Evolutionary conservation across 2,329 filamentous ascomycete species (phyloP).

Genomic region (Leptographium wingfieldii): DNA sequence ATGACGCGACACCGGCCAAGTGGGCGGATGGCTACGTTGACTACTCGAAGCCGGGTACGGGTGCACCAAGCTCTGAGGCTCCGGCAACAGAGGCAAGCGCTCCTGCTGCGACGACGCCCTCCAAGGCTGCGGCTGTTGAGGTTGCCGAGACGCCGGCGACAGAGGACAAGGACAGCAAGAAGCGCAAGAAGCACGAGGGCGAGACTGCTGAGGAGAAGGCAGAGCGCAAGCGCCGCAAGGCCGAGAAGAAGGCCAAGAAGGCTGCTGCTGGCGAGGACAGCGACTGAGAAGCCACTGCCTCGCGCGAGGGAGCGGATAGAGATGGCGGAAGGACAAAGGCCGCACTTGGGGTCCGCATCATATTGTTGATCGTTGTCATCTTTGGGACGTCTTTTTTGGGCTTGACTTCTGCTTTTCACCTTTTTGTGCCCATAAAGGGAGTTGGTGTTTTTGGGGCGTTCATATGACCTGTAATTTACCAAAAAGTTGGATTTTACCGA

Average conservation of each 20-base stretch:
- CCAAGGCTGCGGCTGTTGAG: neutral
- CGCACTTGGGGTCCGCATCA: no score
- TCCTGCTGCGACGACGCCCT: neutral
- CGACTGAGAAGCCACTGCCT: neutral
- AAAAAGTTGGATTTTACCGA: no score
- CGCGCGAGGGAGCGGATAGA: neutral
- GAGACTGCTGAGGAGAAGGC: conserved; percentile 56
- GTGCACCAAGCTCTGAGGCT: neutral
- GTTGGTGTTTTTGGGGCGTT: no score
- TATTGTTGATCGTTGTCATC: no score
- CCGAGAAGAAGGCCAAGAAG: conserved; percentile 20
- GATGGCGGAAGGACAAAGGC: neutral
- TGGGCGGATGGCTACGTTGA: conserved; percentile 93
- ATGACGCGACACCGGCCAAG: conserved; percentile 84
- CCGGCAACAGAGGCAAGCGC: conserved; percentile 13
- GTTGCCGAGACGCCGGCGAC: neutral
- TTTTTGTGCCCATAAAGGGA: no score
- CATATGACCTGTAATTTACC: no score
- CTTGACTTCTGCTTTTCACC: no score
- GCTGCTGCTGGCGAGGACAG: conserved; percentile 7
- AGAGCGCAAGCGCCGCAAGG: conserved; percentile 20
- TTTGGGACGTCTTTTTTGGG: no score
- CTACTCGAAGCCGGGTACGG: conserved; percentile 44
- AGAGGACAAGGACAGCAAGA: conserved; percentile 47
- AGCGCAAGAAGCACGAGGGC: conserved; percentile 69